Base-by-base conservation (phyloP, 495 filamentous ascomycete species). In the Xylaria sp. region DNA sequence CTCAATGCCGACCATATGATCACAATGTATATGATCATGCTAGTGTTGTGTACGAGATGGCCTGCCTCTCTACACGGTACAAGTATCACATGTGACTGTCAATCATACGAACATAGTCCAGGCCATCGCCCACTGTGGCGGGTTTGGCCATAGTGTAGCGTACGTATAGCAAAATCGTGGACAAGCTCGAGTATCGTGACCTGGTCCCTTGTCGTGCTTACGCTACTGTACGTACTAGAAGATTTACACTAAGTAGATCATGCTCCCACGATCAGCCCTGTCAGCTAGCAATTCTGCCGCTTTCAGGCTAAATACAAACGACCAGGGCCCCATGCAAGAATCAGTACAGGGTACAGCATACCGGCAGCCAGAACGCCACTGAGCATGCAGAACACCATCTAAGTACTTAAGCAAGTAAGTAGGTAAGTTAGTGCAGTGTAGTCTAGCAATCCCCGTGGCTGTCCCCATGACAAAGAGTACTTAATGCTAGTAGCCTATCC, bases 301-400 rank as follows among this genome's bases (percentile, higher is more conserved):
- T 50, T 66, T 71, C 50, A 71, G 69, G 69, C 69, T 71, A 71
- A 71, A 71, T 71, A 12, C 46, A 35, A 58, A 19, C 29, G 57
- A 64, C 46, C n/a, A 35, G 67, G 67, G 40, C 12, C 19, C 35
- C 48, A 46, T 61, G 67, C 55, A 48, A 50, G 53, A n/a, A 40
- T 46, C 3, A 24, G 24, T 52, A 37, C 44, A 48, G n/a, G 31
- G 55, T 59, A 59, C 12, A 33, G 46, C 48, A 50, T 65, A 52
- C 62, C 44, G 41, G 57, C 57, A 35, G 21, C 57, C 1, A 68
- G 7, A 50, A 55, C 64, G 35, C 48, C 64, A 55, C 64, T 26
- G 17, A 41, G 33, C 9, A 52, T 26, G 15, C 31, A 53, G 29
- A 66, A 53, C 46, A n/a, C n/a, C n/a, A n/a, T n/a, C n/a, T n/a